Evolutionary conservation across 257 asterid species (phyloP).

Genomic region (Nemophila menziesii): DNA sequence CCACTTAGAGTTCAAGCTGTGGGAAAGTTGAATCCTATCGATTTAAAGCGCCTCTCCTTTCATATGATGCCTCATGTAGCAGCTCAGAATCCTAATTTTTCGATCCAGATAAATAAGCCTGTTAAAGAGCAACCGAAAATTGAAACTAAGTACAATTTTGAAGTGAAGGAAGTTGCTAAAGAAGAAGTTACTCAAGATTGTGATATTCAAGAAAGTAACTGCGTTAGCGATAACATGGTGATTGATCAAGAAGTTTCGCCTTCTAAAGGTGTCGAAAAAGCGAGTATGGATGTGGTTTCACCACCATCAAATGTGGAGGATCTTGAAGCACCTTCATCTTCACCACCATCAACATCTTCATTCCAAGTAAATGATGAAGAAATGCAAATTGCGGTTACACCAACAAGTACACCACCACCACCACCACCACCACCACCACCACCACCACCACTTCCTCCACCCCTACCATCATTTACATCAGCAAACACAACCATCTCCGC

Average conservation of each 20-base stretch:
- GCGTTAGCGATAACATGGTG: background rate
- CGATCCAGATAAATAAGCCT: slow-evolving; percentile 17
- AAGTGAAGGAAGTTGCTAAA: slow-evolving; percentile 11
- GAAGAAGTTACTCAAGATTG: slow-evolving; percentile 17
- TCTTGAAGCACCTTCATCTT: slow-evolving; percentile 7
- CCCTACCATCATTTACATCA: background rate
- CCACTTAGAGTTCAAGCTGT: slow-evolving; percentile 56
- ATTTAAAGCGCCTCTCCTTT: slow-evolving; percentile 61
- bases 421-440: slow-evolving; percentile 2
- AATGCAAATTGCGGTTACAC: slow-evolving; percentile 7
- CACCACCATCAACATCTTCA: slow-evolving; percentile 2
- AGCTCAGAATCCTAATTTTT: slow-evolving; percentile 28
- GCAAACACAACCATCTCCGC: slow-evolving; percentile 2
- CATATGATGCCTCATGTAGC: slow-evolving; percentile 52
- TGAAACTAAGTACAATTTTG: slow-evolving; percentile 12
- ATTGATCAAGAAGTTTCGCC: background rate
- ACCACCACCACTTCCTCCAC: slow-evolving; percentile 2
- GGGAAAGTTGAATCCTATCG: slow-evolving; percentile 71
- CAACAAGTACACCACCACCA: no score
- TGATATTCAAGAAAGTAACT: slow-evolving; percentile 11
- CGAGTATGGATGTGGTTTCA: slow-evolving; percentile 16
- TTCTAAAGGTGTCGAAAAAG: slow-evolving; percentile 3
- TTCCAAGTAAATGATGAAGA: slow-evolving; percentile 7
- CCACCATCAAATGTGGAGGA: slow-evolving; percentile 17
- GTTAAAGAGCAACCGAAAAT: slow-evolving; percentile 10